These are phyloP conservation scores for Leccinum disarticulatum DNA, from an alignment of 768 basidiomycete species.

Conservation along the genomic window DNA sequence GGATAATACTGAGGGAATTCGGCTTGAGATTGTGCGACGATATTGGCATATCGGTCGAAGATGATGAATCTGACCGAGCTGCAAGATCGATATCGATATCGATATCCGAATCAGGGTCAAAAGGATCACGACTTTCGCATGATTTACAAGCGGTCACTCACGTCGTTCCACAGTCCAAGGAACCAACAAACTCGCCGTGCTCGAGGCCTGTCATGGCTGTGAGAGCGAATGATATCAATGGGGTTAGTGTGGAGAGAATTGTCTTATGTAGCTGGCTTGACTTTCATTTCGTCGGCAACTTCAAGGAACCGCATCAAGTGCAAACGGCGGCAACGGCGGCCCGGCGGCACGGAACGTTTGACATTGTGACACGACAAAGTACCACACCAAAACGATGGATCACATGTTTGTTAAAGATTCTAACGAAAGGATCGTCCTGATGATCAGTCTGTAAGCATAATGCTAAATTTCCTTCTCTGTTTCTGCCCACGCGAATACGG, in stretches of 20 bases:
- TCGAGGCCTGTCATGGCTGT: slow-evolving; percentile 41
- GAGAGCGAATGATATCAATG: not conserved
- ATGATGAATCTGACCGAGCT: slow-evolving; percentile 92
- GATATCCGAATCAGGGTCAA: not conserved
- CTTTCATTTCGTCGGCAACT: not conserved
- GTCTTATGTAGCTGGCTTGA: slow-evolving; percentile 9
- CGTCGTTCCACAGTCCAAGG: slow-evolving; percentile 95
- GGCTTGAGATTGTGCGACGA: slow-evolving; percentile 84
- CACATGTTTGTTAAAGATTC: not conserved
- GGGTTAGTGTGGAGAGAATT: slow-evolving; percentile 3
- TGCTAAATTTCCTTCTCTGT: slow-evolving; percentile 46
- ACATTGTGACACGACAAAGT: slow-evolving; percentile 1
- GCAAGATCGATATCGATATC: not conserved
- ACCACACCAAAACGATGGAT: not conserved
- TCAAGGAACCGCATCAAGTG: not conserved
- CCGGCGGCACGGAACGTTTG: not conserved
- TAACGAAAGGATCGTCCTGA: not conserved
- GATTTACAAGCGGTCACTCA: slow-evolving; percentile 37
- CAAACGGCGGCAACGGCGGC: not conserved
- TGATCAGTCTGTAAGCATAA: not conserved
- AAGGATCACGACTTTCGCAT: not conserved
- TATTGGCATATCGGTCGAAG: slow-evolving; percentile 84
- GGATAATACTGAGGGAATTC: slow-evolving; percentile 96
- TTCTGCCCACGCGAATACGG: slow-evolving; percentile 62
- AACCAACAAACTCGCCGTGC: slow-evolving; percentile 84